Evolutionary conservation across 768 basidiomycete species (phyloP), one percentile per base, ranked within the genome.

Genomic region (Russula sp.): DNA sequence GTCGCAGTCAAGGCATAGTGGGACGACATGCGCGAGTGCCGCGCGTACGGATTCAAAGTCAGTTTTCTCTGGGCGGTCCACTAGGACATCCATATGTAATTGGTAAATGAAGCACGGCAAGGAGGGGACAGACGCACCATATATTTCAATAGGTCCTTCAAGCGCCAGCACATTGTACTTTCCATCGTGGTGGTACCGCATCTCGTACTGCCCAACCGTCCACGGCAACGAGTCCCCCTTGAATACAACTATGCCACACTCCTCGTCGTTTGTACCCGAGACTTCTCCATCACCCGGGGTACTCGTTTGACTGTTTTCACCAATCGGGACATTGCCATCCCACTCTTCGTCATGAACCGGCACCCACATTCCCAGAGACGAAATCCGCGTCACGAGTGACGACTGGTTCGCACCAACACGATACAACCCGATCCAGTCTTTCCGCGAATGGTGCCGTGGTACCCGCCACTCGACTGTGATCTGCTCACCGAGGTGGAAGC

Each of bases 351-450:
- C 82, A 66, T 93, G 86, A 29, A 98, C 87, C 39, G 94, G 94
- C 35, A 88, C 79, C 97, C 97, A 99, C 79, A 88, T 85, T 35
- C 96, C 96, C 68, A 88, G 75, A 1, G 90, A 91, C 5, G 89
- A 85, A 5, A 87, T 87, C 61, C 85, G 84, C 7, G 97, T 99
- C 46, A 98, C 84, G 20, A 87, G 77, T 10, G 77, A 83, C 14
- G 87, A 90, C 69, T 86, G 85, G 73, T 95, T 97, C 0, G 93
- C 93, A 35, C 91, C 94, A 55, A 95, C 80, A 71, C 87, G 80
- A 70, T 93, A 93, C 29, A 98, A 83, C 14, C 95, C 97, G 69
- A 99, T 89, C 97, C 97, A 98, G 72, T 99, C 97, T 67, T 85
- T 84, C 13, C 90, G 81, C 13, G 94, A 95, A 70, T 98, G 96